phyloP scores from a whole-genome alignment of 2,329 filamentous ascomycete species.

The Chrysoporthe puriensis region DNA sequence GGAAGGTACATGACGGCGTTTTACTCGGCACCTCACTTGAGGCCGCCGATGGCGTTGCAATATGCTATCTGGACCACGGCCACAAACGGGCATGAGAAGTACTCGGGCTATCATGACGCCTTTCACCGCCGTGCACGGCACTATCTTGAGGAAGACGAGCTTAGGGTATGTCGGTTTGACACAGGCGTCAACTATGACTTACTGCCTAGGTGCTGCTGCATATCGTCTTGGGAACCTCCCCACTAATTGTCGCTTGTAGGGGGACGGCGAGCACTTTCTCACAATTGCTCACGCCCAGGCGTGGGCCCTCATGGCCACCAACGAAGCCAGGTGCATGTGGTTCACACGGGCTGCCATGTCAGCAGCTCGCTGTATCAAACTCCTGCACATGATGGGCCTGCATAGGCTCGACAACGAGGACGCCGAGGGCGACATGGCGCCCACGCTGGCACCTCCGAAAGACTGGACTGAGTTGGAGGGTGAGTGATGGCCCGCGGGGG shows the following conservation, averaged over 20 bases:
- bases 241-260: constrained; percentile 42
- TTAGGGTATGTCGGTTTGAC: constrained; percentile 58
- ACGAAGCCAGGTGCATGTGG: constrained; percentile 83
- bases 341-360: constrained; percentile 89
- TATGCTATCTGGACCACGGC: constrained; percentile 90
- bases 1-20: constrained; percentile 75
- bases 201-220: neutral
- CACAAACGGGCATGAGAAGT: constrained; percentile 72
- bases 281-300: constrained; percentile 80
- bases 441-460: constrained; percentile 71
- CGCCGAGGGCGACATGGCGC: constrained; percentile 63
- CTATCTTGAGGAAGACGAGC: constrained; percentile 82
- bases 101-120: constrained; percentile 70
- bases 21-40: constrained; percentile 71
- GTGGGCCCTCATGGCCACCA: constrained; percentile 74
- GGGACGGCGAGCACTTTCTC: constrained; percentile 78
- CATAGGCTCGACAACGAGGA: constrained; percentile 72
- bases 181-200: neutral
- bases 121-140: constrained; percentile 84
- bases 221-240: too few relatives aligned
- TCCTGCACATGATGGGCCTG: constrained; percentile 83
- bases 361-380: constrained; percentile 68
- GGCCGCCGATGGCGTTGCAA: constrained; percentile 80
- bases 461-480: constrained; percentile 74
- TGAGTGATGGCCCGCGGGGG: constrained; percentile 47